Base-by-base conservation (phyloP, 2,329 filamentous ascomycete genomes). In the Diplodia seriata region DNA sequence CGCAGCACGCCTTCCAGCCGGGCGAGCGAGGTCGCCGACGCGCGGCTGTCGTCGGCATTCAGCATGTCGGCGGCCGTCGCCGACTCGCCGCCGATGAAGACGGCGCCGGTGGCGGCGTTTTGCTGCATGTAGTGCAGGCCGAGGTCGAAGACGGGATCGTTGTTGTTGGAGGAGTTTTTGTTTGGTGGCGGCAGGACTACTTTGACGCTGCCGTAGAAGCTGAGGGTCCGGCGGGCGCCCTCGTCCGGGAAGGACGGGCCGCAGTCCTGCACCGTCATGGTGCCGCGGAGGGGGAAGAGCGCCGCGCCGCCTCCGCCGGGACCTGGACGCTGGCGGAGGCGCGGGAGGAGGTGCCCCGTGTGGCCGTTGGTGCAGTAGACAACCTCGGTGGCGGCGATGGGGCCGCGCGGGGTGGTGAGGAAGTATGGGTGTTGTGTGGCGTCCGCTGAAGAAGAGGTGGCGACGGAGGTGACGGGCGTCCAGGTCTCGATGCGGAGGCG, bases 361-460 rank as follows among this genome's bases (percentile, higher is more conserved):
- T 84, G 84, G 5, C 79, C 85, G 69, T 89, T 89, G 1, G 86
- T 89, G 8, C 85, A 85, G 70, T 89, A 85, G 2, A 89, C 79
- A 1, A 90, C 77, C 64, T 88, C 82, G 0, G 78, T 76, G 8
- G 85, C 79, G 3, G 72, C 74, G 40, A 88, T 78, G 0, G 51
- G 70, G 2, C 85, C 85, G 7, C 82, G 77, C 0, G 71, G 65
- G 1, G 86, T 88, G 4, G 77, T 70, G 5, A 88, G 71, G 1
- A 75, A 73, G 33, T 63, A 63, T 2, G 47, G 29, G 18, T 26
- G 23, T 26, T 26, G 23, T 12, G 20, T 29, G 71, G 84, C 85
- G 18, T 73, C 71, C 4, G 23, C 23, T 2, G 23, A 26, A 26
- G 74, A 69, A 0, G 71, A 53, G 1, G 67, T 69, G 0, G 71